Evolutionary conservation across 306 rosid species (phyloP), one percentile per base, ranked within the genome.

Genomic region (Carpinus fangiana): DNA sequence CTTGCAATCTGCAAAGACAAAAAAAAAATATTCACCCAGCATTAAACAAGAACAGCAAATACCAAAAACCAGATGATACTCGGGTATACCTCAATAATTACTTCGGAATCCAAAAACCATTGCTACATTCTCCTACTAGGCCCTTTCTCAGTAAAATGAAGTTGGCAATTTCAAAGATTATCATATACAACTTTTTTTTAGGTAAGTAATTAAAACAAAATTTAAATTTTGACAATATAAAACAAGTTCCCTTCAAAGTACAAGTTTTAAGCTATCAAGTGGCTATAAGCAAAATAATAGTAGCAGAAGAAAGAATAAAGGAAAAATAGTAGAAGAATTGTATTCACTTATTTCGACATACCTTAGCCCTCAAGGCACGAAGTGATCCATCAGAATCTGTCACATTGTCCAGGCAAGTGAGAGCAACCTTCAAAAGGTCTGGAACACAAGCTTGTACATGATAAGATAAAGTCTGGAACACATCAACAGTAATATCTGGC

Each of bases 291-390:
- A 61, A 4, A 53, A 61, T 14, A 61, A 61, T 61, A 28, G 8
- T 61, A 12, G 68, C 68, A 61, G 31, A 28, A 28, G 21, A 53
- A 31, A 57, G 34, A 57, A 57, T 9, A 13, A 31, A 6, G 69
- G 9, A 62, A 38, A 73, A 71, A 77, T 57, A 83, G 56, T 80
- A 74, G 12, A 57, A 52, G 18, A 59, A 69, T 51, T 16, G 70
- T 34, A 14, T 43, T 50, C 3, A 48, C 20, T 76, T 18, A 51
- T 11, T 52, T 14, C 52, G 23, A 73, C 82, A 69, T 73, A 93
- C 98, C 98, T 93, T 93, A 45, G 97, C 94, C 85, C 98, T 95
- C 85, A 95, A 82, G 76, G 97, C 94, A 77, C 96, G 98, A 52
- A 91, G 93, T 60, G 97, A 91, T 82, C 97, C 98, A 74, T 95